Evolutionary conservation across 2,329 filamentous ascomycete genomes (phyloP).

Genomic region (Fusarium globosum): DNA sequence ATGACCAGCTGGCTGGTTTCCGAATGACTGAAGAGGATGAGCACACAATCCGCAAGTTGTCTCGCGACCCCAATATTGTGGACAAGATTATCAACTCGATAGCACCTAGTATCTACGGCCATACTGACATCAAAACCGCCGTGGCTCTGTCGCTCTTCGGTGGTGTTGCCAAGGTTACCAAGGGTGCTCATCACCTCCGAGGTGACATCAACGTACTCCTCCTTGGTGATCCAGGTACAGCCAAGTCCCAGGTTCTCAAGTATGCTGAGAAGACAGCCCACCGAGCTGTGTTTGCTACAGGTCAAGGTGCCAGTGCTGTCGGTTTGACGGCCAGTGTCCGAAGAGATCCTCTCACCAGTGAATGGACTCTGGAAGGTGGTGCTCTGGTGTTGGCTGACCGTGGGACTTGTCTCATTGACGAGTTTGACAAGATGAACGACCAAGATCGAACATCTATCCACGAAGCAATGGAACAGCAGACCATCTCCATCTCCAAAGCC

Average conservation of each 20-base stretch:
- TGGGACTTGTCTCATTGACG: slow-evolving; percentile 95
- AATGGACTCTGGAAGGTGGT: slow-evolving; percentile 97
- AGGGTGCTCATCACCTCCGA: slow-evolving; percentile 88
- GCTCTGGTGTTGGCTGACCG: slow-evolving; percentile 94
- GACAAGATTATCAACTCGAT: slow-evolving; percentile 95
- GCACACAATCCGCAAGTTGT: slow-evolving; percentile 86
- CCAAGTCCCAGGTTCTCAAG: slow-evolving; percentile 97
- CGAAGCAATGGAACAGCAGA: slow-evolving; percentile 99
- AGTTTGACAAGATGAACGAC: slow-evolving; percentile 99
- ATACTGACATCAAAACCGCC: slow-evolving; percentile 96
- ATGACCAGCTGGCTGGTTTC: slow-evolving; percentile 97
- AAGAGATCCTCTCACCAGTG: slow-evolving; percentile 91
- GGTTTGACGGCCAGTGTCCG: slow-evolving; percentile 97
- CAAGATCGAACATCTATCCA: slow-evolving; percentile 98
- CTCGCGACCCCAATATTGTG: slow-evolving; percentile 88
- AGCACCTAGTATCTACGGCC: slow-evolving; percentile 96
- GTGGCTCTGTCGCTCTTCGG: slow-evolving; percentile 94
- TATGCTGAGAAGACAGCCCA: slow-evolving; percentile 98
- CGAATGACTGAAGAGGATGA: slow-evolving; percentile 95
- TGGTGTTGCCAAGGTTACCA: slow-evolving; percentile 90
- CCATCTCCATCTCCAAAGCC: slow-evolving; percentile 98
- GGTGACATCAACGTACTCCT: slow-evolving; percentile 98
- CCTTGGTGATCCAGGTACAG: slow-evolving; percentile 95
- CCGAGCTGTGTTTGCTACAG: slow-evolving; percentile 95
- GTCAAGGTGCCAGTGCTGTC: slow-evolving; percentile 95